Evolutionary conservation across 371 early-diverging fungal genomes (phyloP), one percentile per base, ranked within the genome.

Genomic region (Globomyces sp.): DNA sequence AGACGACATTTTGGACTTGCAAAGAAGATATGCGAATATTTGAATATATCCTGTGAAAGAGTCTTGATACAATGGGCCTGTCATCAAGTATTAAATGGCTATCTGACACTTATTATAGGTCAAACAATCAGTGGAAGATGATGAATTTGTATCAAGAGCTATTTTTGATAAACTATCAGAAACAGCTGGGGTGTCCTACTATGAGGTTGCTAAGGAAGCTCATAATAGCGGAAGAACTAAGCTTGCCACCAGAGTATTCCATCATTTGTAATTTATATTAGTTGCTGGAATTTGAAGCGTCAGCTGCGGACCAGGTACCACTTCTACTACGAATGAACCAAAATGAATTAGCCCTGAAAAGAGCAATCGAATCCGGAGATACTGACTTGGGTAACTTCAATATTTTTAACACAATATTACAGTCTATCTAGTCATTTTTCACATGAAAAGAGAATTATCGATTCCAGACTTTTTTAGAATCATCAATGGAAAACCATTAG

Each of bases 31-130:
- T 91, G 93, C 64, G 90, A 91, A 44, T 92, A 92, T 69, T 71
- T 96, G 47, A 83, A 89, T 46, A 76, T 93, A 65, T 80, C 88
- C n/a, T 80, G 85, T 0, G 93, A 93, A 65, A 82, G 86, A 42
- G 91, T 96, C 39, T 73, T 94, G 24, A 89, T 94, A 40, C 92
- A 96, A 70, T 98, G 99, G 99, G 99, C 97, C 0, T 93, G 94
- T 66, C 85, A 90, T 68, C 96, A 96, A 82, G 86, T 89, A 77
- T 4, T 40, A 46, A 11, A 58, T 24, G 24, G 0, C 24, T 24
- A 24, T 24, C 24, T 24, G 24, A 24, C 24, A 24, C 68, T 58
- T 1, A 41, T 9, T 52, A 13, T 58, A 87, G 87, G 90, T 96
- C 67, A 92, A 90, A 70, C 76, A 84, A 0, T 89, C 93, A 0